These are phyloP conservation scores for Dipteronia sinensis DNA, from an alignment of 345 rosid species.

Conservation along the genomic window DNA sequence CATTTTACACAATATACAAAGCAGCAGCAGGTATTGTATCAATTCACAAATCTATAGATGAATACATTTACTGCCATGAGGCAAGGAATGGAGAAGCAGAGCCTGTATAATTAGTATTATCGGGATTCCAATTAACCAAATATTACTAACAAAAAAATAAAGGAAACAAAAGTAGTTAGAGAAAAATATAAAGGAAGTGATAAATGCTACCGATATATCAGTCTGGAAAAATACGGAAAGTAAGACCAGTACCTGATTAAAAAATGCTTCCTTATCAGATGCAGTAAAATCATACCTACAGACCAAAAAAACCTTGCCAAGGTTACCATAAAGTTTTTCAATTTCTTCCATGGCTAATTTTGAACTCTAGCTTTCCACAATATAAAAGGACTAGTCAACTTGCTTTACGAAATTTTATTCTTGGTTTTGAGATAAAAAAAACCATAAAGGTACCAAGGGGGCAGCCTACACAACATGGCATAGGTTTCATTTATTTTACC, in stretches of 20 bases:
- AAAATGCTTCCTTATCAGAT: conserved; percentile 80
- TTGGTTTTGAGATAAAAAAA: not conserved
- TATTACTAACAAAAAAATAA: conserved; percentile 12
- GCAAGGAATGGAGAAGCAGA: not conserved
- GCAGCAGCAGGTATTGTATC: not conserved
- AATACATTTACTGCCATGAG: not conserved
- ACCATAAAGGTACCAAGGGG: not conserved
- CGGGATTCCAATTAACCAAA: not conserved
- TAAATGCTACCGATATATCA: not conserved
- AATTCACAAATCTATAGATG: not conserved
- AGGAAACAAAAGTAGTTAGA: conserved; percentile 6
- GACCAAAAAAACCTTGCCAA: conserved; percentile 21
- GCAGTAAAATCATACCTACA: conserved; percentile 85
- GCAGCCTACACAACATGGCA: not conserved
- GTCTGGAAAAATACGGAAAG: not conserved
- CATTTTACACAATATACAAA: not conserved
- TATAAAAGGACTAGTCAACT: not conserved
- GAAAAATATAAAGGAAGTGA: conserved; percentile 13
- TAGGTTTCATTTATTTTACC: not conserved
- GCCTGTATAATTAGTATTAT: not conserved
- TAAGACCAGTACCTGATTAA: conserved; percentile 62
- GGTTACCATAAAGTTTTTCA: not conserved
- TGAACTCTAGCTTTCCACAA: not conserved
- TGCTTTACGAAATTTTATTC: not conserved
- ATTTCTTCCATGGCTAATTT: not conserved